phyloP scores from a whole-genome alignment of 345 rosid species.

The Linum usitatissimum region DNA sequence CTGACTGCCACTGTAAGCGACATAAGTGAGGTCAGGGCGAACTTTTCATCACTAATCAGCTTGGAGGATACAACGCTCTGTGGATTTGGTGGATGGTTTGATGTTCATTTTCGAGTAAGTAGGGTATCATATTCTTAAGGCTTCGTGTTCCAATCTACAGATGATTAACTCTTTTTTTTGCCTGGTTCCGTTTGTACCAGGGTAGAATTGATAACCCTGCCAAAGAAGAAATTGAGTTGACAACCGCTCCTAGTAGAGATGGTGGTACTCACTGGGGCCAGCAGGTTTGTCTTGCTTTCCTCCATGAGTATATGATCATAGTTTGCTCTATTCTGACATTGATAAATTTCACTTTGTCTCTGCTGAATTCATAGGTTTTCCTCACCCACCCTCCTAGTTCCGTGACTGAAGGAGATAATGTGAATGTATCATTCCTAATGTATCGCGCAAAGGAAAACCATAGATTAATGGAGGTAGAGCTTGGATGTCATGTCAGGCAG shows the following conservation, averaged over 20 bases:
- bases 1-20: constrained; percentile 66
- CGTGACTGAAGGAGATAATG: constrained; percentile 44
- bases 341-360: neutral
- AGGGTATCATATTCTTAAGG: constrained; percentile 4
- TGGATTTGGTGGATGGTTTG: constrained; percentile 96
- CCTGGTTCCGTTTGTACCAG: constrained; percentile 24
- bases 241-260: constrained; percentile 77
- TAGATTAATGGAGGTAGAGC: constrained; percentile 75
- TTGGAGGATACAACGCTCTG: constrained; percentile 41
- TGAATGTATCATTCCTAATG: constrained; percentile 61
- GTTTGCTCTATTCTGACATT: no score
- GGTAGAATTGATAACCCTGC: constrained; percentile 73
- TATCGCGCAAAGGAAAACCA: constrained; percentile 79
- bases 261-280: constrained; percentile 96
- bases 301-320: no score
- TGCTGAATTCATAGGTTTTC: constrained; percentile 50
- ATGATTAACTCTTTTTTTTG: neutral
- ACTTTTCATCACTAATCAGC: constrained; percentile 39
- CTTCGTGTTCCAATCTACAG: neutral
- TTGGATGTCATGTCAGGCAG: constrained; percentile 46
- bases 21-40: constrained; percentile 55
- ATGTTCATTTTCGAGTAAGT: constrained; percentile 90
- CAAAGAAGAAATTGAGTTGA: constrained; percentile 60
- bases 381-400: constrained; percentile 40
- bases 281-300: constrained; percentile 41